Evolutionary conservation across 2,329 filamentous ascomycete genomes (phyloP), one percentile per base, ranked within the genome.

Genomic region (Colletotrichum tropicicola): DNA sequence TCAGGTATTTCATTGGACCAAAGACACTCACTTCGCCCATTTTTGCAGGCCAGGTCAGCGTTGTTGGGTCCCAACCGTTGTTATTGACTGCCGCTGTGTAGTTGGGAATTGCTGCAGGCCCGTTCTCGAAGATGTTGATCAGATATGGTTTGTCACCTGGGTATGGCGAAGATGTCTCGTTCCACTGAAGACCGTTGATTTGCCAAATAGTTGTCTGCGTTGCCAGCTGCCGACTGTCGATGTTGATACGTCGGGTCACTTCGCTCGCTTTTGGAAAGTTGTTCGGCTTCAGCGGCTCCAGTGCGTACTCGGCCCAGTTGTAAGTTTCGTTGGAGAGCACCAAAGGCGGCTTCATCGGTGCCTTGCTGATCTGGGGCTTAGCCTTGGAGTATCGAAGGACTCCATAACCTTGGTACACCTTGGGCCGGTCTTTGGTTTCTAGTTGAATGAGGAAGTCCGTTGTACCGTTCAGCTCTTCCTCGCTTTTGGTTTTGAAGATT

Each of bases 11-110:
- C 44, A 80, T 74, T 68, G 82, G 77, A 5, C 88, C 80, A 19
- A 86, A 83, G 59, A 87, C 84, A 4, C 87, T 72, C 0, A 87
- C 82, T 70, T 90, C 87, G 25, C 86, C 87, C 2, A 87, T 70
- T 44, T 79, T 77, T 1, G 83, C 86, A 0, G 87, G 84, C 70
- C 83, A 89, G 0, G 82, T 79, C 10, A 76, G 73, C 0, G 79
- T 83, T 0, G 63, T 69, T 0, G 85, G 85, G 65, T 90, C 87
- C 77, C 83, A 87, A 15, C 85, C 86, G 15, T 75, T 66, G 68
- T 87, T 84, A 12, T 72, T 71, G 0, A 86, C 21, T 0, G 87
- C 86, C 0, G 76, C 79, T 0, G 80, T 76, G 69, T 86, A 87
- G 71, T 87, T 75, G 2, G 87, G 86, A n/a, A 82, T 82, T 19